Percentiles rank a stretch among this genome's conserved stretches.
These are phyloP conservation scores for Phlebiopsis flavidoalba DNA, from an alignment of 768 basidiomycete species.

Conservation along the genomic window DNA sequence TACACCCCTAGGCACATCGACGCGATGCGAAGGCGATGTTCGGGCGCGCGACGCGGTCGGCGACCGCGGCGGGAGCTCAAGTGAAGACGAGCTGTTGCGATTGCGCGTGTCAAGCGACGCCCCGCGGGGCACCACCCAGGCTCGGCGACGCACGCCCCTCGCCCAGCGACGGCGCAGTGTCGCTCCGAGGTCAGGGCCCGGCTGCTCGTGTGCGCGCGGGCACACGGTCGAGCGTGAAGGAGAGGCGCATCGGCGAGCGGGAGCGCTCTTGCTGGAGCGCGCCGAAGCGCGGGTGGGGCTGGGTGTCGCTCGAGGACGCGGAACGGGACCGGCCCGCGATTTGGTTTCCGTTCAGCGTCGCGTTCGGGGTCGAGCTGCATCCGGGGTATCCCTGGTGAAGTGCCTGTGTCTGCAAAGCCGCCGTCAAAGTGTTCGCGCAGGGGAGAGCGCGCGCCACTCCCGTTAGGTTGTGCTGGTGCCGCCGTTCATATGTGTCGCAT, in stretches of 20 bases:
- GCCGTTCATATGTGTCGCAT: conserved; percentile 16
- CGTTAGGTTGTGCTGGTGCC: conserved; percentile 23
- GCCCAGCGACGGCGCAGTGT: conserved; percentile 10
- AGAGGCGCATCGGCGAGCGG: conserved; percentile 19
- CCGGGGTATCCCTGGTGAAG: not conserved
- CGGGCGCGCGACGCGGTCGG: conserved; percentile 37
- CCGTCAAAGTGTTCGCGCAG: conserved; percentile 27
- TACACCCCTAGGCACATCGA: conserved; percentile 66
- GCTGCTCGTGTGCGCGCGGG: conserved; percentile 30
- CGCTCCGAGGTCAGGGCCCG: conserved; percentile 15
- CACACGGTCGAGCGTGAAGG: conserved; percentile 29
- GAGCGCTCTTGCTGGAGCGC: conserved; percentile 9
- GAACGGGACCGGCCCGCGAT: conserved; percentile 17
- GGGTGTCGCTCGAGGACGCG: conserved; percentile 18
- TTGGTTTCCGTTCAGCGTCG: not conserved
- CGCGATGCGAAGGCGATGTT: conserved; percentile 56
- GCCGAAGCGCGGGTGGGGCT: conserved; percentile 1
- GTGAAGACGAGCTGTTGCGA: conserved; percentile 10
- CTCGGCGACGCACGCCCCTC: conserved; percentile 13
- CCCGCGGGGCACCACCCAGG: conserved; percentile 4
- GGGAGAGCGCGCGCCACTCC: conserved; percentile 25
- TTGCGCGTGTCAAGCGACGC: conserved; percentile 14
- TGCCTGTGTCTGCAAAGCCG: conserved; percentile 1
- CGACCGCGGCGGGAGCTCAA: conserved; percentile 25
- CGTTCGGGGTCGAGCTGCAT: conserved; percentile 5